Base-by-base conservation (phyloP, 768 basidiomycete species). In the Russula dissimulans region DNA sequence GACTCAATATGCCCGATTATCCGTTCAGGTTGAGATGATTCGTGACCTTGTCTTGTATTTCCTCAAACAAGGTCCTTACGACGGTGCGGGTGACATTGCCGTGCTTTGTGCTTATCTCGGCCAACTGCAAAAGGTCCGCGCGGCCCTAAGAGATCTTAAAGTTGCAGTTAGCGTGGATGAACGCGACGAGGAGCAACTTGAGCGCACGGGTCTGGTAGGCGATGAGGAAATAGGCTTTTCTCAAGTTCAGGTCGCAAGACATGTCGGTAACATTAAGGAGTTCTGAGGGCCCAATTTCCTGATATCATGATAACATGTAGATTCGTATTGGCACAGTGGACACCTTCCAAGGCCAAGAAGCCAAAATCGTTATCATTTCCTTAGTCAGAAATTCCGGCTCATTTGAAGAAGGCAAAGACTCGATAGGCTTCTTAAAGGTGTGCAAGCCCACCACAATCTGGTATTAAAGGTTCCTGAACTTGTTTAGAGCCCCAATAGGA, bases 261-360 rank as follows among this genome's bases (percentile, higher is more conserved):
- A 78, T 44, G 86, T 86, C 66, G 29, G 77, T 69, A n/a, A 8
- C 31, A 18, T 14, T 17, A 34, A 54, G 10, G 17, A 48, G 4
- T 31, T 42, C 4, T 14, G 6, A 44, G 6, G 4, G 10, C 10
- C 42, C 29, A 14, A 8, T 1, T 36, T 48, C 49, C 46, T 31
- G 14, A 55, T 14, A 17, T 52, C 5, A 0, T 46, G 18, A 15
- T 52, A 3, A 0, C 38, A 38, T 43, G 17, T 54, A 88, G 86
- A 80, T 89, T 44, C 78, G 80, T 8, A 73, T 91, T 5, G 79
- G 89, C 5, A 90, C 88, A 0, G 80, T 91, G 1, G 88, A 91
- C 62, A 89, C 85, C 52, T 91, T 82, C 67, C 89, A 91, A 70
- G 89, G 87, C 3, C 82, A 86, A 60, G 87, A 88, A 72, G 84